Conservation (phyloP, 805 yeast genomes). For the Dipodascus geniculatus region DNA sequence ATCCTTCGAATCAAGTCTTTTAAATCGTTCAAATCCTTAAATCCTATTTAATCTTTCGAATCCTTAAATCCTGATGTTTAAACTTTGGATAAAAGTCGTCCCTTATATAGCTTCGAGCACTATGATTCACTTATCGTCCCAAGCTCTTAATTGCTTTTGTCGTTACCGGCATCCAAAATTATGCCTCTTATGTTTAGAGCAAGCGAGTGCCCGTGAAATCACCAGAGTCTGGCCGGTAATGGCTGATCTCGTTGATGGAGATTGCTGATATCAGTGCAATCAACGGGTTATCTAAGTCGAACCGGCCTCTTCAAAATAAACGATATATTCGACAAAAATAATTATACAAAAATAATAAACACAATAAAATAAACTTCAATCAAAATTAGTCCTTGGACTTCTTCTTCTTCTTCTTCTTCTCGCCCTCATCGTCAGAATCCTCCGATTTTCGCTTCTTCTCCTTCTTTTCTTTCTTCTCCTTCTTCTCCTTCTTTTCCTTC, state of each 20-base stretch:
- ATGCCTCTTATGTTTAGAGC: conserved; percentile 1
- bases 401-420: conserved; percentile 41
- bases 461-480: conserved; percentile 50
- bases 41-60: no score
- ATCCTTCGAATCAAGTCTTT: no score
- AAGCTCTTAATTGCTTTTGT: not conserved
- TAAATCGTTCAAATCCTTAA: no score
- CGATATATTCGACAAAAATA: not conserved
- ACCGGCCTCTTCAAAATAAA: no score
- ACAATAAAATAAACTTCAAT: not conserved
- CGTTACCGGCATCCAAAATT: not conserved
- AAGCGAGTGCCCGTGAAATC: not conserved
- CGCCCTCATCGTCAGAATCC: conserved; percentile 38
- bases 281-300: no score
- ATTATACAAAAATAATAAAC: not conserved
- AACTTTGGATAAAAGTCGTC: no score
- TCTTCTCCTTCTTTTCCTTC: conserved; percentile 33
- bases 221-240: no score
- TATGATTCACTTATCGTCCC: not conserved
- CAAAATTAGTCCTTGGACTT: conserved; percentile 13
- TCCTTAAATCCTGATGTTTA: no score
- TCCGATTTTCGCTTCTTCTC: conserved; percentile 47
- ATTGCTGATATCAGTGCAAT: no score
- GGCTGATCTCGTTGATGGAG: no score
- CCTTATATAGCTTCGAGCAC: not conserved